Evolutionary conservation across 2,329 filamentous ascomycete genomes (phyloP), one percentile per base, ranked within the genome.

Genomic region (Trichoderma simmonsii): DNA sequence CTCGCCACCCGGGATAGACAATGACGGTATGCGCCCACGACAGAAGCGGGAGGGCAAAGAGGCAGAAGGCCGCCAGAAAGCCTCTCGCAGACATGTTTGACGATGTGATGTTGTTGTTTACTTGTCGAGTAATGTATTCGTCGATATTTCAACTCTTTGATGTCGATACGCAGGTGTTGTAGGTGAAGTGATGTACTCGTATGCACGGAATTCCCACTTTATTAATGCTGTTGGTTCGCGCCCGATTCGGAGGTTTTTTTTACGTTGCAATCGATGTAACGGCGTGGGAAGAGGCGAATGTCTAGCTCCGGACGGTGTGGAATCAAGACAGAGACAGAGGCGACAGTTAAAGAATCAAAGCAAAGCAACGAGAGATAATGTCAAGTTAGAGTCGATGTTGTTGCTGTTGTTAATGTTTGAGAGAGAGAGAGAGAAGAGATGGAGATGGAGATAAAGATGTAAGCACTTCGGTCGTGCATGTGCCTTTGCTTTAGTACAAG

Each of bases 1-100:
- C 94, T 87, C 94, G 85, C 91, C 92, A 96, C 76, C 92, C 93
- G 0, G 94, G 94, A 79, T 97, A 97, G 74, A 91, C 91, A 80
- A 97, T 91, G 79, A 97, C 88, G n/a, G 88, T 92, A 80, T 97
- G 93, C n/a, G 91, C 66, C 66, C 66, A 69, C 21, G 66, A 54
- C 14, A 54, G 39, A 15, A 69, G 66, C 15, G 66, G 66, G 12
- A 69, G 39, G 21, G 66, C 66, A 15, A 69, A 30, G n/a, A 69
- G 66, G 34, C 66, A 69, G 30, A 62, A 14, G 4, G 66, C 66
- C 39, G 30, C 30, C 3, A 61, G 28, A 18, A 69, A 11, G 26
- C 66, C 21, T 69, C n/a, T 61, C 15, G 66, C 39, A 54, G 39
- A 57, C 56, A 62, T 59, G 5, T 30, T 67, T 9, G 24, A 24